These are phyloP conservation scores for Lentithecium fluviatile DNA, from an alignment of 495 filamentous ascomycete species.

Conservation along the genomic window DNA sequence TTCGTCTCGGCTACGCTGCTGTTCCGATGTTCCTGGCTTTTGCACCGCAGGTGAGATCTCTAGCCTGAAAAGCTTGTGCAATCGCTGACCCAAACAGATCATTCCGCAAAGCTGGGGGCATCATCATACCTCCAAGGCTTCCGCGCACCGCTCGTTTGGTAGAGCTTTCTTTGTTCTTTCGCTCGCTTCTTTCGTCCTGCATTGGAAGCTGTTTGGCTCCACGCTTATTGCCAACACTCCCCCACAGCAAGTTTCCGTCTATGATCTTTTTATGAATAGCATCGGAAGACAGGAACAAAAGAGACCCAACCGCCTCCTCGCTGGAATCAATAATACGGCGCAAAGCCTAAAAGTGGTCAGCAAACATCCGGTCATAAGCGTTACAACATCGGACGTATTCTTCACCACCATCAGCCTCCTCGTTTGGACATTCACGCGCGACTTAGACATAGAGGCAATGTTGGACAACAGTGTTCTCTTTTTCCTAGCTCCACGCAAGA, in stretches of 20 bases:
- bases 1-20: constrained; percentile 47
- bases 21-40: constrained; percentile 42
- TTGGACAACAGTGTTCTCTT: constrained; percentile 29
- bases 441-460: constrained; percentile 48
- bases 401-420: constrained; percentile 53
- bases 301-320: constrained; percentile 10
- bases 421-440: constrained; percentile 53
- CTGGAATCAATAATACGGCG: constrained; percentile 6
- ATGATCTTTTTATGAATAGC: constrained; percentile 48
- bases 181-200: constrained; percentile 6
- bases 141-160: constrained; percentile 43
- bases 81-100: constrained; percentile 30
- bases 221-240: constrained; percentile 48
- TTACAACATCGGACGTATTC: constrained; percentile 52
- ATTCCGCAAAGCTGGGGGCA: constrained; percentile 48
- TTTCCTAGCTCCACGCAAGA: constrained; percentile 5
- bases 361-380: constrained; percentile 52
- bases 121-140: constrained; percentile 42
- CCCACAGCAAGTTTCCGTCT: constrained; percentile 37
- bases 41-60: constrained; percentile 38
- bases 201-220: constrained; percentile 12
- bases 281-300: constrained; percentile 32
- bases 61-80: background rate
- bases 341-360: constrained; percentile 44
- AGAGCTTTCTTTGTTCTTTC: constrained; percentile 44